Evolutionary conservation across 2,329 filamentous ascomycete species (phyloP).

Genomic region (Diaporthe australafricana): DNA sequence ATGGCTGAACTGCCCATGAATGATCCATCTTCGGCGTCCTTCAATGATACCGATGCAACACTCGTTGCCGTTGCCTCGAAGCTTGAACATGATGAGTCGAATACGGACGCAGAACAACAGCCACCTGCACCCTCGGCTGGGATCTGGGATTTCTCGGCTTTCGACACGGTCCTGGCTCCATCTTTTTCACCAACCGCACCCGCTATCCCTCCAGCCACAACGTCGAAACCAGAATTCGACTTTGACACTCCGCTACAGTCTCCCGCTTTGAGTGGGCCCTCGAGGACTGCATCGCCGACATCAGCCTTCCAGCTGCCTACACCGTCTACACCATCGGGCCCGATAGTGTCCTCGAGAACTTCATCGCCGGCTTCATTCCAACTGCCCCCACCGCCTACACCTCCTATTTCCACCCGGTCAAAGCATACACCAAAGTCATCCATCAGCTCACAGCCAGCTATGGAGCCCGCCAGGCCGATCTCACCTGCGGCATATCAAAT

Average conservation of each 20-base stretch:
- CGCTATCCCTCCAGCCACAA: conserved; percentile 33
- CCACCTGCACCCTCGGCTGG: conserved; percentile 1
- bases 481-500: conserved; percentile 24
- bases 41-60: conserved; percentile 2
- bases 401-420: conserved; percentile 2
- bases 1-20: not conserved
- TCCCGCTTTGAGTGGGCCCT: conserved; percentile 26
- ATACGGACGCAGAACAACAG: not conserved
- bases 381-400: conserved; percentile 12
- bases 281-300: conserved; percentile 17
- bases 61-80: conserved; percentile 3
- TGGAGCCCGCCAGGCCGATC: not conserved
- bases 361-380: conserved; percentile 26
- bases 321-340: conserved; percentile 10
- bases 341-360: not conserved
- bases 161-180: conserved; percentile 27
- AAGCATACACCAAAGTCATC: conserved; percentile 32
- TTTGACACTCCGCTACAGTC: conserved; percentile 37
- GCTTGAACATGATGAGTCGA: not conserved
- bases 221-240: conserved; percentile 33
- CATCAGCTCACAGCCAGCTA: conserved; percentile 2
- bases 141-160: conserved; percentile 36
- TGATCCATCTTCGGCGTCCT: not conserved
- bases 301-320: conserved; percentile 9
- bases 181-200: conserved; percentile 12